phyloP scores from a whole-genome alignment of 768 basidiomycete genomes.

The Mrakia blollopis region DNA sequence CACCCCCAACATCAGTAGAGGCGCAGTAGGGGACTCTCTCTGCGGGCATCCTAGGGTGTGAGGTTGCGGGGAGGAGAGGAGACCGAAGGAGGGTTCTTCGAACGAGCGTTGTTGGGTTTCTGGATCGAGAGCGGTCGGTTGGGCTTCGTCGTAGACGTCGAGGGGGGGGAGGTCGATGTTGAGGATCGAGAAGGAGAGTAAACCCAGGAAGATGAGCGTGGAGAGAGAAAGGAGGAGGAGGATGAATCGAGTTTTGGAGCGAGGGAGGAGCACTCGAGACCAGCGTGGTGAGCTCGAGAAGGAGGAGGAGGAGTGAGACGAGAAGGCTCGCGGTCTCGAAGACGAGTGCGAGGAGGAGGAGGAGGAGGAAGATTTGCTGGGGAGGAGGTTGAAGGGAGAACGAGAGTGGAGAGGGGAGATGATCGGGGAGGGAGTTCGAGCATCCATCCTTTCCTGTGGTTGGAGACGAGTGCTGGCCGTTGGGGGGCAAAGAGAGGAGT shows the following conservation, averaged over 20 bases:
- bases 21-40: background rate
- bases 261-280: background rate
- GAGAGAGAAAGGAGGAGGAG: slow-evolving; percentile 4
- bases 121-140: background rate
- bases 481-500: background rate
- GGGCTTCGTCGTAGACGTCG: slow-evolving; percentile 23
- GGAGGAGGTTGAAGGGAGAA: background rate
- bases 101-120: slow-evolving; percentile 35
- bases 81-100: slow-evolving; percentile 45
- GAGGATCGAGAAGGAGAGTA: slow-evolving; percentile 21
- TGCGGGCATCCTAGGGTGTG: slow-evolving; percentile 41
- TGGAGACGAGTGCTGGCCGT: background rate
- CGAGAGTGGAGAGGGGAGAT: slow-evolving; percentile 17
- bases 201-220: background rate
- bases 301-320: background rate
- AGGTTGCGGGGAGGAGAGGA: slow-evolving; percentile 42
- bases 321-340: too few species aligned
- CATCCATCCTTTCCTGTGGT: background rate
- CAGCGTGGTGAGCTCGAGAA: background rate
- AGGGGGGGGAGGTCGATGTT: slow-evolving; percentile 21
- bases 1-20: slow-evolving; percentile 43
- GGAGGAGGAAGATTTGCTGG: background rate
- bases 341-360: background rate
- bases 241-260: slow-evolving; percentile 21
- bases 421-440: background rate